Evolutionary conservation across 495 filamentous ascomycete genomes (phyloP).

Genomic region (Talaromyces liani): DNA sequence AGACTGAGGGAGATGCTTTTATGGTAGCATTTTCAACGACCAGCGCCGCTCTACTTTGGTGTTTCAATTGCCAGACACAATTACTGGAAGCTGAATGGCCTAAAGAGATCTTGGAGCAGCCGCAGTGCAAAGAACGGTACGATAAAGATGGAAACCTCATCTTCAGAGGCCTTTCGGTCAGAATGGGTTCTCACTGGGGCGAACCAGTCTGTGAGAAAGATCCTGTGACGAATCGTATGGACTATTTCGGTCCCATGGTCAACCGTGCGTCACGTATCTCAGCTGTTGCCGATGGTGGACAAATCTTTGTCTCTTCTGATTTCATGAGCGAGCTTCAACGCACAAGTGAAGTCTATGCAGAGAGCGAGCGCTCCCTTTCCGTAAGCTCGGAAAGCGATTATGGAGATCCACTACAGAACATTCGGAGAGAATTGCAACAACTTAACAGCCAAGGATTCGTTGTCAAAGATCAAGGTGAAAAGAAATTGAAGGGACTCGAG

Average conservation of each 20-base stretch:
- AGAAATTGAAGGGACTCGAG: constrained; percentile 91
- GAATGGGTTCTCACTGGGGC: constrained; percentile 97
- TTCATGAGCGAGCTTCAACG: constrained; percentile 94
- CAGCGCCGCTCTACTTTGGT: constrained; percentile 90
- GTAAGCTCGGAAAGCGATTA: constrained; percentile 71
- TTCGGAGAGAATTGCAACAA: constrained; percentile 79
- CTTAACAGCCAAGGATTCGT: constrained; percentile 91
- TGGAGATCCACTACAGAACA: constrained; percentile 50
- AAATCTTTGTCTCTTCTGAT: constrained; percentile 93
- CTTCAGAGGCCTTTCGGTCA: constrained; percentile 85
- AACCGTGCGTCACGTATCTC: constrained; percentile 93
- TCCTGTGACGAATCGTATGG: constrained; percentile 95
- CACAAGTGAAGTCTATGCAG: constrained; percentile 76
- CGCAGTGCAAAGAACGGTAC: constrained; percentile 70
- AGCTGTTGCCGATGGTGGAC: constrained; percentile 89
- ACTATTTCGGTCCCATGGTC: constrained; percentile 99
- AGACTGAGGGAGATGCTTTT: constrained; percentile 98
- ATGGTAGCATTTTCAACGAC: constrained; percentile 98
- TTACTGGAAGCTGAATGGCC: constrained; percentile 90
- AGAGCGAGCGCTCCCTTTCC: constrained; percentile 62
- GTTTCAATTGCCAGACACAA: constrained; percentile 83
- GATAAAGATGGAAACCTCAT: constrained; percentile 86
- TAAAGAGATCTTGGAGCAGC: constrained; percentile 79
- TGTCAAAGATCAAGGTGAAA: constrained; percentile 90
- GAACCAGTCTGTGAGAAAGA: constrained; percentile 90